Conservation (phyloP, 306 rosid species). For the Cyamopsis tetragonoloba region DNA sequence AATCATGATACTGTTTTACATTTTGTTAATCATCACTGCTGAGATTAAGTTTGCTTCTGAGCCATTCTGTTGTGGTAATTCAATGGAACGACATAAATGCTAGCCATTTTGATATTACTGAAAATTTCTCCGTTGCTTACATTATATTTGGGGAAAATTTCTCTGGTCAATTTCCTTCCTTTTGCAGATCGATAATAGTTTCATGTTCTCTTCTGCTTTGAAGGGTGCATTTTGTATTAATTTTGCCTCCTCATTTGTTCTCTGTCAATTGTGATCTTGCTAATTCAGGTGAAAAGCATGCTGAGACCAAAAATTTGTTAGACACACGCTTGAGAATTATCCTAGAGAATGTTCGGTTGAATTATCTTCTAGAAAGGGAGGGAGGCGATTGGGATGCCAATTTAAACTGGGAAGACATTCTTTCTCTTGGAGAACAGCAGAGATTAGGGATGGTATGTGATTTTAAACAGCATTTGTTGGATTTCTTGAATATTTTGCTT, state of each 20-base stretch:
- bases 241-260: background rate
- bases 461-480: slow-evolving; percentile 1
- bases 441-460: slow-evolving; percentile 80
- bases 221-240: background rate
- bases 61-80: slow-evolving; percentile 1
- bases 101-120: background rate
- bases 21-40: background rate
- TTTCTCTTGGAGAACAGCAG: slow-evolving; percentile 91
- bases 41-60: background rate
- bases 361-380: slow-evolving; percentile 80
- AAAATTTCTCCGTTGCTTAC: background rate
- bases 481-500: background rate
- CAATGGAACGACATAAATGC: background rate
- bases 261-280: slow-evolving; percentile 14
- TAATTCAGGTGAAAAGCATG: slow-evolving; percentile 41
- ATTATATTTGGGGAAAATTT: slow-evolving; percentile 10
- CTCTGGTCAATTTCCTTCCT: background rate
- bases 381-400: slow-evolving; percentile 72
- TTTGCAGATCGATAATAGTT: background rate
- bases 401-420: slow-evolving; percentile 80
- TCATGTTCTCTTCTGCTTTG: background rate
- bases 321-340: slow-evolving; percentile 56
- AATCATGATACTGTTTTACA: background rate
- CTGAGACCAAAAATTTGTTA: slow-evolving; percentile 37
- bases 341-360: slow-evolving; percentile 70